These are phyloP conservation scores for Spinacia oleracea DNA, from an alignment of 179 eudicot genomes.

Conservation along the genomic window DNA sequence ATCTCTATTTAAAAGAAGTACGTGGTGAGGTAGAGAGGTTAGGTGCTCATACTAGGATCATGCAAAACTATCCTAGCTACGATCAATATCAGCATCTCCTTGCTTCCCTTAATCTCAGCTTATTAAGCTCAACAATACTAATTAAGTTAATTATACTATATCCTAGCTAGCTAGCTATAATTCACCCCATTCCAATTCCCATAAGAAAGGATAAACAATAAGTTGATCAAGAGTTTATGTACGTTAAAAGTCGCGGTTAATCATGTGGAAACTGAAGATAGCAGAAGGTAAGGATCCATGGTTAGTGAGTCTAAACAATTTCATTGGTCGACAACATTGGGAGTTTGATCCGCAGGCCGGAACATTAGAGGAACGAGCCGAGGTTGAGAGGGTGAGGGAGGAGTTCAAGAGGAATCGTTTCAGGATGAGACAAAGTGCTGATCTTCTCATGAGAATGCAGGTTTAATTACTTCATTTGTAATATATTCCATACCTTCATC, in stretches of 20 bases:
- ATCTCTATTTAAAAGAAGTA: too few species aligned
- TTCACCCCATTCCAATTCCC: neutral
- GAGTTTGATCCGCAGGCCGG: conserved; percentile 54
- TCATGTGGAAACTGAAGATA: conserved; percentile 60
- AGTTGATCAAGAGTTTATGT: neutral
- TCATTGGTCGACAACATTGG: conserved; percentile 59
- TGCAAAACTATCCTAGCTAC: neutral
- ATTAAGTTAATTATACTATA: neutral
- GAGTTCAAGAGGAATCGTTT: conserved; percentile 41
- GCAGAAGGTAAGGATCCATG: conserved; percentile 46
- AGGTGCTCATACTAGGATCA: conserved; percentile 1
- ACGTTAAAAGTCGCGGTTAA: neutral
- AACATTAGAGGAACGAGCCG: conserved; percentile 41
- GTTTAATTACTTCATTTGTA: conserved; percentile 28
- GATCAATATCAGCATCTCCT: neutral
- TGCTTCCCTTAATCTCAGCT: conserved; percentile 11
- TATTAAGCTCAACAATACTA: neutral
- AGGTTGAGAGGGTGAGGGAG: conserved; percentile 35
- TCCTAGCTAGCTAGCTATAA: neutral
- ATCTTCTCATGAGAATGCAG: conserved; percentile 54
- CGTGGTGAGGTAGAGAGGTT: neutral
- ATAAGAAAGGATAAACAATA: neutral
- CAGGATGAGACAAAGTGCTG: conserved; percentile 41
- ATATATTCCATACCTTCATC: neutral
- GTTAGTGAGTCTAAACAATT: conserved; percentile 48